phyloP scores from a whole-genome alignment of 225 moss, liverwort and hornwort genomes.

The Polytrichum formosum region DNA sequence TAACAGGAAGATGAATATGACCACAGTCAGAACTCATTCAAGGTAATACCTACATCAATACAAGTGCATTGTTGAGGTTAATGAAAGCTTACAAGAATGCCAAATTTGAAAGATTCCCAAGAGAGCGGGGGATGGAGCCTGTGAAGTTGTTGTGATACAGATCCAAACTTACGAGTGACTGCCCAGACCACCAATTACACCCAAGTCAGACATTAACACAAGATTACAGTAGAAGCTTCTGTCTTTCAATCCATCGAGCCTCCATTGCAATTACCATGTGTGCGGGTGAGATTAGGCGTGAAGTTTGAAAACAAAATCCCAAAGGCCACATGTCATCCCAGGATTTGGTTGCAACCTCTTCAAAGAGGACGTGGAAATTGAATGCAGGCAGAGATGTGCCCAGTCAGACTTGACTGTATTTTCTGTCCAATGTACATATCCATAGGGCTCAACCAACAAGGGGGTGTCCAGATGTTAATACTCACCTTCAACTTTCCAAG shows the following conservation, averaged over 20 bases:
- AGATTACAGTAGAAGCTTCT: not conserved
- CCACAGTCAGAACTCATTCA: not conserved
- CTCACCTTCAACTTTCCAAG: constrained; percentile 53
- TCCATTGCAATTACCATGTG: not conserved
- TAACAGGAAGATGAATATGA: not conserved
- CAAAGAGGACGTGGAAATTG: too few species aligned
- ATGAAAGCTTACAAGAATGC: constrained; percentile 44
- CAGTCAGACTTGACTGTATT: too few species aligned
- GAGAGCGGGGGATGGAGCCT: constrained; percentile 50
- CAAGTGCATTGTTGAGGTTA: not conserved
- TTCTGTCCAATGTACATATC: too few species aligned
- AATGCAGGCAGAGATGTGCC: too few species aligned
- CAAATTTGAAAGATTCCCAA: constrained; percentile 44
- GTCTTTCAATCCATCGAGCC: too few species aligned
- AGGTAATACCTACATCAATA: not conserved
- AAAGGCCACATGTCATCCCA: too few species aligned
- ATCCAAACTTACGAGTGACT: constrained; percentile 62
- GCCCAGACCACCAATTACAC: too few species aligned
- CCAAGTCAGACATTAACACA: not conserved
- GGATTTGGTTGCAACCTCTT: too few species aligned
- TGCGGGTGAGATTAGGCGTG: not conserved
- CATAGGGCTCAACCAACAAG: too few species aligned
- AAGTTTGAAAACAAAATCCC: too few species aligned
- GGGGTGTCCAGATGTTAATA: not conserved
- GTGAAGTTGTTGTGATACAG: constrained; percentile 62